Percentiles rank a stretch among this genome's conserved stretches.
These are phyloP conservation scores for Discostella pseudostelligera DNA, from an alignment of 108 stramenopile genomes.

Conservation along the genomic window DNA sequence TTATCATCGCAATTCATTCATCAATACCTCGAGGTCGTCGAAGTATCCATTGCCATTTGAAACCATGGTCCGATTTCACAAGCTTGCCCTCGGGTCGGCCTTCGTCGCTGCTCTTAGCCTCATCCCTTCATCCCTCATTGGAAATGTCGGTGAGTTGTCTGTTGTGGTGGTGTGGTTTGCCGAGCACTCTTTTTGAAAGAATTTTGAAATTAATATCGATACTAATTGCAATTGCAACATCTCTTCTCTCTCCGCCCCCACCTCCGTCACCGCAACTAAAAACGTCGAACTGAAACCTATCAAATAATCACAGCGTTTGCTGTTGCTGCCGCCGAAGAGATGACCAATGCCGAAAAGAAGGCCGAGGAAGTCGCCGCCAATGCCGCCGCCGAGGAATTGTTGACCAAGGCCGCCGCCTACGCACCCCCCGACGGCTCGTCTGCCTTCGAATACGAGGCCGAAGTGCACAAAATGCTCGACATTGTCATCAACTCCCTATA, in stretches of 20 bases:
- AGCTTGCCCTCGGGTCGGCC: constrained; percentile 36
- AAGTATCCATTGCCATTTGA: too few relatives aligned
- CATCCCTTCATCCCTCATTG: constrained; percentile 19
- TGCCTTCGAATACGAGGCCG: constrained; percentile 91
- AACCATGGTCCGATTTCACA: constrained; percentile 40
- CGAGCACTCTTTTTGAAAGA: neutral
- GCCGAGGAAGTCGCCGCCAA: constrained; percentile 40
- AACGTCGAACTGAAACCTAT: neutral
- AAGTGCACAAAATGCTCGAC: constrained; percentile 97
- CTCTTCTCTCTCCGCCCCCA: neutral
- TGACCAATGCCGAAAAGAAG: constrained; percentile 36
- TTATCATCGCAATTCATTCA: too few relatives aligned
- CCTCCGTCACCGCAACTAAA: neutral
- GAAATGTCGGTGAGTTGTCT: constrained; percentile 29
- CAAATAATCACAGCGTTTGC: constrained; percentile 4
- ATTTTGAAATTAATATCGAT: constrained; percentile 4
- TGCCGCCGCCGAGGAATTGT: constrained; percentile 29
- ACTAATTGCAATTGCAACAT: neutral
- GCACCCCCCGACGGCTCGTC: constrained; percentile 41
- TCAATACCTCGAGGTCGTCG: too few relatives aligned
- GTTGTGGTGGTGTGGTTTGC: neutral
- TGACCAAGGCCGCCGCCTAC: constrained; percentile 30
- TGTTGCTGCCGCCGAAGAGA: constrained; percentile 27
- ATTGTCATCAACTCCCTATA: constrained; percentile 99
- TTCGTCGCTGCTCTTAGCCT: constrained; percentile 26